Conservation (phyloP, 106 monocot species). For the Agapanthus africanus region DNA sequence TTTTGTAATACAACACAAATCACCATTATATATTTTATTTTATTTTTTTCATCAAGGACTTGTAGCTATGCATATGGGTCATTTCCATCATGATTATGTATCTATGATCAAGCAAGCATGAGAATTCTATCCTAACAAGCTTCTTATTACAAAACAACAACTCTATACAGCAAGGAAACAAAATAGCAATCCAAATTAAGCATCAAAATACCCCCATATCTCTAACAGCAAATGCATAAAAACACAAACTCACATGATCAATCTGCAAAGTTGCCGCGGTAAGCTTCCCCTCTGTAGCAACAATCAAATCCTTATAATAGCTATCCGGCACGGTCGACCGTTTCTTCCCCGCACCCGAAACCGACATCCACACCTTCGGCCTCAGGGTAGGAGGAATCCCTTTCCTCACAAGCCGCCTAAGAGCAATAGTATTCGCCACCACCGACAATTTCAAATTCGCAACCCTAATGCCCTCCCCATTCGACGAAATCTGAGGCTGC, state of each 20-base stretch:
- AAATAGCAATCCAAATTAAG: not conserved
- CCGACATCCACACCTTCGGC: conserved; percentile 84
- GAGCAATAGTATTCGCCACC: conserved; percentile 49
- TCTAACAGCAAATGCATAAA: not conserved
- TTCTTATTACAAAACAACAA: not conserved
- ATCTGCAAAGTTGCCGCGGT: conserved; percentile 90
- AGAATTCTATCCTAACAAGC: too few relatives aligned
- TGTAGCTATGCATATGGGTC: too few relatives aligned
- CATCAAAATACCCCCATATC: not conserved
- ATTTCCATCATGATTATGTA: too few relatives aligned
- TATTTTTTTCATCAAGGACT: too few relatives aligned
- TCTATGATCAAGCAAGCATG: too few relatives aligned
- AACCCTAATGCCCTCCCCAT: conserved; percentile 50
- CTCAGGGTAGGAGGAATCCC: conserved; percentile 69
- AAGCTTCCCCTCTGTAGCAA: conserved; percentile 67
- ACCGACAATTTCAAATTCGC: conserved; percentile 55
- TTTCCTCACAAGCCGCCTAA: conserved; percentile 81
- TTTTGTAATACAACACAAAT: too few relatives aligned
- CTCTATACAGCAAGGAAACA: too few relatives aligned
- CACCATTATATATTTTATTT: too few relatives aligned
- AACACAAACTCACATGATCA: conserved; percentile 69
- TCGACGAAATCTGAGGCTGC: conserved; percentile 57
- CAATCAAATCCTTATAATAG: conserved; percentile 82
- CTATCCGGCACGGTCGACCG: conserved; percentile 90
- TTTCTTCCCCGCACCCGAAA: conserved; percentile 86